Evolutionary conservation across 257 asterid genomes (phyloP).

Genomic region (Vinca minor): DNA sequence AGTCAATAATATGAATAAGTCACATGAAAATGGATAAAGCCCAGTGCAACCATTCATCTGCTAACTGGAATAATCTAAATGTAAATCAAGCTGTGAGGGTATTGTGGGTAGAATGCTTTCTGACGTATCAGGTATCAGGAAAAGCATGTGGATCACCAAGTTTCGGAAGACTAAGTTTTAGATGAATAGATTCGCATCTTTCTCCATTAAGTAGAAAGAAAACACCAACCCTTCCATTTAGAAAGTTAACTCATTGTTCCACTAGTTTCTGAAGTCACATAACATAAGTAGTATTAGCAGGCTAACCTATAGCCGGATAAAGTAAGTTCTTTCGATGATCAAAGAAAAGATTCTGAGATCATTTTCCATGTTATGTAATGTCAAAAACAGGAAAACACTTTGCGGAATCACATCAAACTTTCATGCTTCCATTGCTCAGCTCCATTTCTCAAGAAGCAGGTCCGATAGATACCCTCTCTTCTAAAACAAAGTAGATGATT

Average conservation of each 20-base stretch:
- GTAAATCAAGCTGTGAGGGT: background rate
- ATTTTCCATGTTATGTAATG: background rate
- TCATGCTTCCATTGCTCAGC: background rate
- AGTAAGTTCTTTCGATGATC: background rate
- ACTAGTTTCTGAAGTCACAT: too few relatives aligned
- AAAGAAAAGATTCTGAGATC: background rate
- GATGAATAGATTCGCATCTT: too few relatives aligned
- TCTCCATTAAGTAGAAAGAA: background rate
- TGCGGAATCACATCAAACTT: background rate
- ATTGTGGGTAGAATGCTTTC: background rate
- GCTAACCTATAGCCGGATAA: background rate
- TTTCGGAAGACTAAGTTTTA: background rate
- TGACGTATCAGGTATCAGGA: background rate
- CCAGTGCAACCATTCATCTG: background rate
- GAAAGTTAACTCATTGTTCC: too few relatives aligned
- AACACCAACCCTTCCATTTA: too few relatives aligned
- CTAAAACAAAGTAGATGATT: too few relatives aligned
- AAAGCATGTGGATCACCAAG: background rate
- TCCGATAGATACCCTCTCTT: background rate
- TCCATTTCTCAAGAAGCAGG: background rate
- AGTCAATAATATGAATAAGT: background rate
- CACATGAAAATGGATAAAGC: background rate
- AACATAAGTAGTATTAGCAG: background rate
- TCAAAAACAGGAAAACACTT: background rate
- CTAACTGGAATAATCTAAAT: background rate